Percentiles rank a stretch among this genome's conserved stretches.
These are phyloP conservation scores for Talaromyces sp. DNA, from an alignment of 2,329 filamentous ascomycete genomes.

Conservation along the genomic window DNA sequence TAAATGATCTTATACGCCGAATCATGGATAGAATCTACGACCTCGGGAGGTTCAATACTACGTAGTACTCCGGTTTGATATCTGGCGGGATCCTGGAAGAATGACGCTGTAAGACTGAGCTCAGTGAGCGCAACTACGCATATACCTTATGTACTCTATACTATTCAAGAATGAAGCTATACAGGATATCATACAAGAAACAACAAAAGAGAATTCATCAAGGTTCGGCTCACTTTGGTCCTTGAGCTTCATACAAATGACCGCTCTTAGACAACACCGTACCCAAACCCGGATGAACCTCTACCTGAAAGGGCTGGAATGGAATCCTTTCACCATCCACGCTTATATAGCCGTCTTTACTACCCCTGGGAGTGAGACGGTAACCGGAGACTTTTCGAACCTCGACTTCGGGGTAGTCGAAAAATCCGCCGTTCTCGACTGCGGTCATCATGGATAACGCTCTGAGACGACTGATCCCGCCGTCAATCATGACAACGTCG, in stretches of 20 bases:
- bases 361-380: slow-evolving; percentile 69
- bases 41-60: background rate
- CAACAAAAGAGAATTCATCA: background rate
- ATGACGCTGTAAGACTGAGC: background rate
- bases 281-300: slow-evolving; percentile 76
- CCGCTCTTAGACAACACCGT: slow-evolving; percentile 75
- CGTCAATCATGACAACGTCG: slow-evolving; percentile 77
- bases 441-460: slow-evolving; percentile 65
- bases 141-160: slow-evolving; percentile 8
- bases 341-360: slow-evolving; percentile 76
- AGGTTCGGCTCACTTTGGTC: slow-evolving; percentile 23
- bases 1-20: too few relatives aligned
- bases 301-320: slow-evolving; percentile 85
- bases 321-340: slow-evolving; percentile 87
- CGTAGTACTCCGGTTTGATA: background rate
- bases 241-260: slow-evolving; percentile 61
- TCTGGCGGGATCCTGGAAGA: too few relatives aligned
- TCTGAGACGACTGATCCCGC: slow-evolving; percentile 62
- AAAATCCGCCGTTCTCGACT: slow-evolving; percentile 69
- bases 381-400: slow-evolving; percentile 87
- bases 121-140: background rate
- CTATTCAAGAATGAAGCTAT: slow-evolving; percentile 9
- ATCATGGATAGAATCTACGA: too few relatives aligned
- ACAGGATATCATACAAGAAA: slow-evolving; percentile 10
- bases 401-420: slow-evolving; percentile 69